Base-by-base conservation (phyloP, 805 yeast genomes). In the Kluyveromyces nonfermentans region DNA sequence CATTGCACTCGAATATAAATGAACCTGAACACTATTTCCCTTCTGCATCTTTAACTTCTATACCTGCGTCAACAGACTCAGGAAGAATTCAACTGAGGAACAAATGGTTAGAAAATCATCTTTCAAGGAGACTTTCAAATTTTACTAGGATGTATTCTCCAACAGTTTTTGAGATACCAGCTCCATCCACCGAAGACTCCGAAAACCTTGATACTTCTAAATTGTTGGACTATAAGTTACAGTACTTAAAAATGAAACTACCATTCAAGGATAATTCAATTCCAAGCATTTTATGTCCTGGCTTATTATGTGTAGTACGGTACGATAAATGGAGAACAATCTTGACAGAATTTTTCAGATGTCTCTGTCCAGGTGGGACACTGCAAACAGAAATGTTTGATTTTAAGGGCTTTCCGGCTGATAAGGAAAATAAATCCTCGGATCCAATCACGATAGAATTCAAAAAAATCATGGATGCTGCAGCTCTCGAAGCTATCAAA, bases 321-420 rank as follows among this genome's bases (percentile, higher is more conserved):
- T 47, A 50, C 28, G 53, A 50, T 15, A 58, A 53, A 40, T 62
- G 66, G 66, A 50, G 46, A 31, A 40, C 47, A n/a, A 34, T 62
- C 14, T 40, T 56, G 9, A 46, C 52, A 28, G 66, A 62, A 40
- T 45, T 59, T 28, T 50, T 45, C 33, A 50, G 66, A 35, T 50
- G 55, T 39, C 37, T 56, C 7, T 45, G 47, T 7, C 64, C 63
- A 15, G 63, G 60, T n/a, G 66, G 66, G 7, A 57, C 52, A 42
- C 44, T 55, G 2, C 43, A 56, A 15, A 56, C 55, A 4, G 41
- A 50, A 1, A 49, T 50, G 12, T 34, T 47, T 25, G 64, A 62
- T 45, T 36, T 59, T 10, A 48, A 50, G 16, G 41, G 41, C 8
- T 38, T 34, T n/a, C 30, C 16, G 9, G 31, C 18, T 6, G 41